phyloP scores from a whole-genome alignment of 129 eudicot species.

The Tagetes patula region DNA sequence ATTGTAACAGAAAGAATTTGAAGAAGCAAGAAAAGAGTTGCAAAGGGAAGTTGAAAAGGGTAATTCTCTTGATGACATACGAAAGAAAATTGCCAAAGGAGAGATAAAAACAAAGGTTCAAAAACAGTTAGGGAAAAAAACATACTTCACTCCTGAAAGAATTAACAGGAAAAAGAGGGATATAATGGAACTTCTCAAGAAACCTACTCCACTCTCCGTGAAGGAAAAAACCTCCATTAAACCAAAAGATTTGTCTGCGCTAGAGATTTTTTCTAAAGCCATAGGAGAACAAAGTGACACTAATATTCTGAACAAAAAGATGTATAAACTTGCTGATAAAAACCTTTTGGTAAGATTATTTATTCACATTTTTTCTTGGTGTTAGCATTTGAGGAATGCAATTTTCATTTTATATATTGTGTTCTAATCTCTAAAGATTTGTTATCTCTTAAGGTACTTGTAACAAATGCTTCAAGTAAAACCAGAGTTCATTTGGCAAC shows the following conservation, averaged over 20 bases:
- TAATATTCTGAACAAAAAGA: slow-evolving; percentile 46
- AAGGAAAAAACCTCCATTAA: slow-evolving; percentile 28
- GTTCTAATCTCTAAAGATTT: background rate
- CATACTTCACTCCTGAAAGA: slow-evolving; percentile 42
- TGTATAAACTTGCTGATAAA: slow-evolving; percentile 54
- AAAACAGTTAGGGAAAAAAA: slow-evolving; percentile 47
- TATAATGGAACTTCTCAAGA: slow-evolving; percentile 58
- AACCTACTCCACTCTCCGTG: slow-evolving; percentile 39
- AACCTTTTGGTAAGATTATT: slow-evolving; percentile 72
- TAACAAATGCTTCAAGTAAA: slow-evolving; percentile 61
- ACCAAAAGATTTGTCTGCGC: slow-evolving; percentile 49
- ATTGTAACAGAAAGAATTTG: slow-evolving; percentile 67
- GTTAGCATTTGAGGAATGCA: slow-evolving; percentile 7
- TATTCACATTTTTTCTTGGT: slow-evolving; percentile 13
- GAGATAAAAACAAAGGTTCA: slow-evolving; percentile 58
- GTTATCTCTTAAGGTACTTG: slow-evolving; percentile 64
- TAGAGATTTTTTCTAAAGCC: slow-evolving; percentile 51
- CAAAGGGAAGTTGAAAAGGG: slow-evolving; percentile 76
- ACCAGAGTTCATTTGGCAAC: slow-evolving; percentile 71
- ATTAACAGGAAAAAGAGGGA: slow-evolving; percentile 89
- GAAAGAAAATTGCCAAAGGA: slow-evolving; percentile 60
- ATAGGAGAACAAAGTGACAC: slow-evolving; percentile 57
- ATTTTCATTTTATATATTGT: slow-evolving; percentile 6
- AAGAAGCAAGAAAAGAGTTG: slow-evolving; percentile 84
- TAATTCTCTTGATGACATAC: slow-evolving; percentile 56